phyloP scores from a whole-genome alignment of 1,284 basidiomycete species.

The Puccinia horiana region DNA sequence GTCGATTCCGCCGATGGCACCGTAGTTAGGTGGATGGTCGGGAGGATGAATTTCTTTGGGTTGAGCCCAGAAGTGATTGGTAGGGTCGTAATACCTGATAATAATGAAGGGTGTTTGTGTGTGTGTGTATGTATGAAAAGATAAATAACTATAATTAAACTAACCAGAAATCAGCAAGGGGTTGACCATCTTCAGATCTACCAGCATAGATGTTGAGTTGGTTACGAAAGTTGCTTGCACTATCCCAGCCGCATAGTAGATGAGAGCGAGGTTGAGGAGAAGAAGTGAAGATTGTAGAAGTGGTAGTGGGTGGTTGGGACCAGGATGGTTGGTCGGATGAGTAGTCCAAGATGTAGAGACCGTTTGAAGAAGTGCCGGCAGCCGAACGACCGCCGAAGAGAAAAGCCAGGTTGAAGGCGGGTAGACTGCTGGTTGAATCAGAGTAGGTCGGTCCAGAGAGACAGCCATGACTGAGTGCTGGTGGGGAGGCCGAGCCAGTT shows the following conservation, averaged over 20 bases:
- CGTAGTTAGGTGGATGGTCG: conserved; percentile 17
- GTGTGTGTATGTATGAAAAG: not conserved
- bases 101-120: not conserved
- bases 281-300: conserved; percentile 29
- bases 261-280: conserved; percentile 27
- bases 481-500: conserved; percentile 16
- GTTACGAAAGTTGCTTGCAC: conserved; percentile 31
- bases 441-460: conserved; percentile 31
- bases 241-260: conserved; percentile 33
- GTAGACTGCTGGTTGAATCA: not conserved
- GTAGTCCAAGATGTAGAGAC: conserved; percentile 32
- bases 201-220: conserved; percentile 36
- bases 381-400: conserved; percentile 41
- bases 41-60: not conserved
- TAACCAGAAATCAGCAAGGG: conserved; percentile 41
- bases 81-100: conserved; percentile 27
- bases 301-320: conserved; percentile 38
- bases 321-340: not conserved
- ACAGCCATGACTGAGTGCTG: conserved; percentile 31
- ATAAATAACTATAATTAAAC: too few relatives aligned
- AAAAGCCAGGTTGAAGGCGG: conserved; percentile 2
- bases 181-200: conserved; percentile 26
- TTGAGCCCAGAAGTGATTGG: conserved; percentile 41
- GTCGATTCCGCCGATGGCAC: conserved; percentile 23
- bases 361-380: conserved; percentile 11